Evolutionary conservation across 495 filamentous ascomycete species (phyloP).

Genomic region (Podospora tetraspora): DNA sequence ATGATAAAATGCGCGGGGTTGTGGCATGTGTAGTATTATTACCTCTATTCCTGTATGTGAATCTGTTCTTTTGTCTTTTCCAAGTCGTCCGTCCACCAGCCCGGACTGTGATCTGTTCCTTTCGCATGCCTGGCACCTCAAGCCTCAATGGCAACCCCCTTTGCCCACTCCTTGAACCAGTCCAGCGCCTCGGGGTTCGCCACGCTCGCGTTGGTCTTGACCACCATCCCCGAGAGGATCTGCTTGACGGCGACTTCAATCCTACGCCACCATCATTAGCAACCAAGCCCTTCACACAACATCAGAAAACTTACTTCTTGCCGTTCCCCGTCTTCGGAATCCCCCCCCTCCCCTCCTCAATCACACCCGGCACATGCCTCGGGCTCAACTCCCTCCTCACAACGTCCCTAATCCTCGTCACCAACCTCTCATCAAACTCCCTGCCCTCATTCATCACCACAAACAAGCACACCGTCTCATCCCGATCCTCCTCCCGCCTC

Average conservation of each 20-base stretch:
- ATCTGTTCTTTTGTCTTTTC: background rate
- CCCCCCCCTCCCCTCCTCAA: conserved; percentile 66
- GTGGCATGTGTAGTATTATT: background rate
- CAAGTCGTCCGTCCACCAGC: background rate
- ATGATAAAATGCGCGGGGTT: no score
- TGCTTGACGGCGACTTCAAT: conserved; percentile 92
- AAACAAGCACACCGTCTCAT: conserved; percentile 85
- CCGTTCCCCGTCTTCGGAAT: conserved; percentile 88
- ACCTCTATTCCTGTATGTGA: background rate
- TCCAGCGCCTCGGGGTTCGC: conserved; percentile 78
- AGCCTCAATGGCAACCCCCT: conserved; percentile 18
- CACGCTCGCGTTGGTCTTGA: conserved; percentile 81
- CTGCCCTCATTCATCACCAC: conserved; percentile 61
- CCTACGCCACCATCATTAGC: conserved; percentile 26
- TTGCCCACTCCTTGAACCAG: conserved; percentile 75
- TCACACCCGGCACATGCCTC: conserved; percentile 77
- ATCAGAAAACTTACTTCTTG: conserved; percentile 59
- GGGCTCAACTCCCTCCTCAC: conserved; percentile 73
- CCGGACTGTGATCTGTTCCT: background rate
- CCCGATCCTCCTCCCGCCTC: conserved; percentile 62
- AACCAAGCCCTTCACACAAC: background rate
- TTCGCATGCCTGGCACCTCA: background rate
- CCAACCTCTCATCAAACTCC: conserved; percentile 48
- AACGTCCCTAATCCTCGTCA: conserved; percentile 52
- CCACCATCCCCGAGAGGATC: conserved; percentile 79